A percentile compares a stretch with the other conserved stretches of the same genome.
phyloP scores from a whole-genome alignment of 2,329 filamentous ascomycete genomes.

The Colletotrichum endophyticum region DNA sequence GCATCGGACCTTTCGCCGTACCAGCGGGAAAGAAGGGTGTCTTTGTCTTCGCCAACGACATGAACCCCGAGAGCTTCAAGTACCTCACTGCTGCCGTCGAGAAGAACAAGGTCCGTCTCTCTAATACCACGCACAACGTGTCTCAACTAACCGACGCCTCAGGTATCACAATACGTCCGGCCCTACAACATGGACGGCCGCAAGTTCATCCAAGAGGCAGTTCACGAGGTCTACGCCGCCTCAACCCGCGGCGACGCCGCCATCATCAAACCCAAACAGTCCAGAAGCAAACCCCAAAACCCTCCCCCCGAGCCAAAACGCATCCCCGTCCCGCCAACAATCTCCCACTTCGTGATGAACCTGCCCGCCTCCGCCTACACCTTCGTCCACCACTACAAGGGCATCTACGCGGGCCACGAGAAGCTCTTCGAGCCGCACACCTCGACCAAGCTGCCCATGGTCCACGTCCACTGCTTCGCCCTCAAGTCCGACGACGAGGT shows the following conservation, averaged over 20 bases:
- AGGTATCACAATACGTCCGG: conserved; percentile 73
- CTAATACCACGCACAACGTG: rapidly evolving
- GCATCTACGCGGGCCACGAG: conserved; percentile 78
- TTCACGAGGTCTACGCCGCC: conserved; percentile 62
- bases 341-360: conserved; percentile 98
- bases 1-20: conserved; percentile 92
- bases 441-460: conserved; percentile 69
- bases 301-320: conserved; percentile 40
- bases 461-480: conserved; percentile 96
- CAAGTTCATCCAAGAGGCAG: conserved; percentile 76
- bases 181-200: conserved; percentile 84
- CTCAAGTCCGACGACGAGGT: conserved; percentile 79
- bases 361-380: conserved; percentile 87
- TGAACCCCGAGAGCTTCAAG: conserved; percentile 87
- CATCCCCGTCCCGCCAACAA: conserved; percentile 70
- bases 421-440: conserved; percentile 67
- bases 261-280: conserved; percentile 53
- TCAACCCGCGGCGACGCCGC: conserved; percentile 57
- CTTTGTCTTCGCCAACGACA: conserved; percentile 96
- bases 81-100: conserved; percentile 73
- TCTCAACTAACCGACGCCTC: conserved; percentile 22
- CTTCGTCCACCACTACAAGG: conserved; percentile 78
- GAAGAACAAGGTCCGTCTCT: conserved; percentile 74
- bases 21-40: conserved; percentile 89
- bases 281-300: conserved; percentile 39